A percentile compares a stretch with the other conserved stretches of the same genome.
Evolutionary conservation across 2,329 filamentous ascomycete genomes (phyloP).

Genomic region (Alternaria sp.): DNA sequence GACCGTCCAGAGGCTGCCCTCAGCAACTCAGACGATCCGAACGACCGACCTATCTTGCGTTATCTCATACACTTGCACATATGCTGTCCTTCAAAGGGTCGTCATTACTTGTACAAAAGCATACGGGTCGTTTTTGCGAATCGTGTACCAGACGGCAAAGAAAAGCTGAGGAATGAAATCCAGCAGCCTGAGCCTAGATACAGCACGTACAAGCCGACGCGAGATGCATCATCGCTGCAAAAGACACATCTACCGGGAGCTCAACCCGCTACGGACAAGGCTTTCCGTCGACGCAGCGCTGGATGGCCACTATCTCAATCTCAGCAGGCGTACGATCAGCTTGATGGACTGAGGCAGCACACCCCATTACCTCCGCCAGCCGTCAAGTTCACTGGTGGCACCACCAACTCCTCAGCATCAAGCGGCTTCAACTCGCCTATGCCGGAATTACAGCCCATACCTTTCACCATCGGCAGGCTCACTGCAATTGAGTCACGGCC

Average conservation of each 20-base stretch:
- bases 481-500: conserved; percentile 38
- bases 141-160: conserved; percentile 92
- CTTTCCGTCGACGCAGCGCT: conserved; percentile 40
- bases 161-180: conserved; percentile 87
- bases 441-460: conserved; percentile 58
- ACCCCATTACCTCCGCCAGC: conserved; percentile 41
- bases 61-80: conserved; percentile 95
- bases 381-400: conserved; percentile 39
- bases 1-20: conserved; percentile 61
- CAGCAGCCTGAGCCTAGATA: conserved; percentile 88
- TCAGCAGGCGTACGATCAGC: conserved; percentile 35
- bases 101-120: conserved; percentile 89
- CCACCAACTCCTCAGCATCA: conserved; percentile 28
- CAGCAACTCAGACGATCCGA: conserved; percentile 56
- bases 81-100: conserved; percentile 81
- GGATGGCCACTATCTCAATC: conserved; percentile 37
- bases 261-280: conserved; percentile 35
- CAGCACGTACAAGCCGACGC: conserved; percentile 76
- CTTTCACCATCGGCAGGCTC: conserved; percentile 53
- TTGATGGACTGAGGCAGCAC: conserved; percentile 32
- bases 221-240: conserved; percentile 46
- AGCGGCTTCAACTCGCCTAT: conserved; percentile 29
- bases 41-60: conserved; percentile 75
- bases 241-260: conserved; percentile 24
- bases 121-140: conserved; percentile 97